Evolutionary conservation across 2,329 filamentous ascomycete species (phyloP).

Genomic region (Colletotrichum salicis): DNA sequence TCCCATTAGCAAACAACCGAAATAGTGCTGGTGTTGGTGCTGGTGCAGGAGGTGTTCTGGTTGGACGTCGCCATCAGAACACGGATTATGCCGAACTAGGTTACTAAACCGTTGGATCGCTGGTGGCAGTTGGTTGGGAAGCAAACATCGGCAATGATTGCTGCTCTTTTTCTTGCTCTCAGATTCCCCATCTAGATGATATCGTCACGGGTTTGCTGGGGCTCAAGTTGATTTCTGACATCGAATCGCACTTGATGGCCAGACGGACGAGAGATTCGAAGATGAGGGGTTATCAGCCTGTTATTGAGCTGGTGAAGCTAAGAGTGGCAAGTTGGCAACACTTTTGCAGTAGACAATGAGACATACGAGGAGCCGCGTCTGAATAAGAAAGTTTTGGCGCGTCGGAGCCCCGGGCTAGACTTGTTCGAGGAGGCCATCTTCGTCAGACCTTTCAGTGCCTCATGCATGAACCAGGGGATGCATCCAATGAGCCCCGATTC

Average conservation of each 20-base stretch:
- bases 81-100: neutral
- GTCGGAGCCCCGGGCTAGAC: neutral
- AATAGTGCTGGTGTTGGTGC: neutral
- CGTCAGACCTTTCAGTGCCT: neutral
- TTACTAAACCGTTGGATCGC: neutral
- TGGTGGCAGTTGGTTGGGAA: neutral
- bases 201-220: neutral
- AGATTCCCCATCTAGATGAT: neutral
- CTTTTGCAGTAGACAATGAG: neutral
- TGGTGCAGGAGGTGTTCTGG: neutral
- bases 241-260: neutral
- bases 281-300: neutral
- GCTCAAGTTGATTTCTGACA: neutral
- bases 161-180: neutral
- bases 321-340: neutral
- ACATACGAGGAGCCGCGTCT: neutral
- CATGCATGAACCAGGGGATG: neutral
- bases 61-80: neutral
- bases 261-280: neutral
- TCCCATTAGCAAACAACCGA: neutral
- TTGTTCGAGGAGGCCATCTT: neutral
- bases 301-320: neutral
- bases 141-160: neutral
- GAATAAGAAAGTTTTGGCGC: neutral
- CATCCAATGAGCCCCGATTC: neutral